Evolutionary conservation across 78 protist genomes (phyloP).

Genomic region (Chrysochromulina tobinii): DNA sequence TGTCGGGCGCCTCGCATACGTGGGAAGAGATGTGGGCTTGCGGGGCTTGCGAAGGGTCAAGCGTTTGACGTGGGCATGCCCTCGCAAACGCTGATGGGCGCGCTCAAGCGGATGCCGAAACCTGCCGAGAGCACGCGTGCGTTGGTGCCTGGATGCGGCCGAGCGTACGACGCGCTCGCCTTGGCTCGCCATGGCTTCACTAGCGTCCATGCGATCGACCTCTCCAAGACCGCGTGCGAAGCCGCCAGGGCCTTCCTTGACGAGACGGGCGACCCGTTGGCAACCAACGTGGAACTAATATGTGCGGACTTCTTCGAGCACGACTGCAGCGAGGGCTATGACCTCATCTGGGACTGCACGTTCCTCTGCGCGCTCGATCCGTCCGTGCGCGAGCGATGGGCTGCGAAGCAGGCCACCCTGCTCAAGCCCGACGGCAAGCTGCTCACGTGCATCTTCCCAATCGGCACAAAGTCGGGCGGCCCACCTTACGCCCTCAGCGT

Average conservation of each 20-base stretch:
- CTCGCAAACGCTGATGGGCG: too few relatives aligned
- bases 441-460: not conserved
- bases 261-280: not conserved
- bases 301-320: not conserved
- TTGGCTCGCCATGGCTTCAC: not conserved
- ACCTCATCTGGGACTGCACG: slow-evolving; percentile 23
- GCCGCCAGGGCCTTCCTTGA: not conserved
- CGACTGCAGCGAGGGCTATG: not conserved
- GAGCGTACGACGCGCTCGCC: not conserved
- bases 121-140: not conserved
- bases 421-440: not conserved
- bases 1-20: too few relatives aligned
- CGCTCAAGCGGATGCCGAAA: too few relatives aligned
- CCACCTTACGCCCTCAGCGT: not conserved
- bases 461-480: not conserved
- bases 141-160: not conserved
- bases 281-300: not conserved
- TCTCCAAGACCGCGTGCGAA: not conserved
- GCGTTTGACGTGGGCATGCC: too few relatives aligned
- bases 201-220: not conserved
- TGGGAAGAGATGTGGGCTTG: too few relatives aligned
- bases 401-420: not conserved
- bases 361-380: slow-evolving; percentile 18
- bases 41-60: too few relatives aligned
- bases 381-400: not conserved